phyloP scores from a whole-genome alignment of 306 rosid genomes.

The Quercus parvula region DNA sequence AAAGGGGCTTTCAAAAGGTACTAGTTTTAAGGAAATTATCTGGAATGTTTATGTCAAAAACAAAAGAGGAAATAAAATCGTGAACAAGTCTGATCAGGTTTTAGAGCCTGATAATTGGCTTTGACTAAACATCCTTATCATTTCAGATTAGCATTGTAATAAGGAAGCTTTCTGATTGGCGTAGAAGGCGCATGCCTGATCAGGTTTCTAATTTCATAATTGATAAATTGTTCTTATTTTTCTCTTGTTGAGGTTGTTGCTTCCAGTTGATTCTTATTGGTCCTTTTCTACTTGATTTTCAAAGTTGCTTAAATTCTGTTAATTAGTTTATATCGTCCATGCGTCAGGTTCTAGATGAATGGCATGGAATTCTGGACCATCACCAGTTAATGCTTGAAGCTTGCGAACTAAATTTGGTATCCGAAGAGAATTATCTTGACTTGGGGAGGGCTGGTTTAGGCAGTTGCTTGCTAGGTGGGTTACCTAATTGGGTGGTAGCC shows the following conservation, averaged over 20 bases:
- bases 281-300: slow-evolving; percentile 1
- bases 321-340: slow-evolving; percentile 18
- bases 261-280: slow-evolving; percentile 1
- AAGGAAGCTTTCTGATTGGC: neutral
- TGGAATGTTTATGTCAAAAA: neutral
- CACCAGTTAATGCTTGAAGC: slow-evolving; percentile 88
- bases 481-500: slow-evolving; percentile 95
- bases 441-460: slow-evolving; percentile 96
- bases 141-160: neutral
- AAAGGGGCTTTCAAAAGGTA: slow-evolving; percentile 92
- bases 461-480: slow-evolving; percentile 92
- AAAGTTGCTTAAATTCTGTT: slow-evolving; percentile 12
- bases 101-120: slow-evolving; percentile 42
- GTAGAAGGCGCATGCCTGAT: neutral
- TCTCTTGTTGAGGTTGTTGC: slow-evolving; percentile 1
- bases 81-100: neutral
- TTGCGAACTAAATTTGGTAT: slow-evolving; percentile 66
- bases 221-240: neutral
- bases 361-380: slow-evolving; percentile 84
- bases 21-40: neutral
- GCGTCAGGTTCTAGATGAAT: slow-evolving; percentile 76
- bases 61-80: neutral
- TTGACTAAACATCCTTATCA: slow-evolving; percentile 6
- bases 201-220: neutral
- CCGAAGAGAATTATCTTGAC: slow-evolving; percentile 85